These are phyloP conservation scores for Aureobasidium sp. DNA, from an alignment of 2,329 filamentous ascomycete species.

Conservation along the genomic window DNA sequence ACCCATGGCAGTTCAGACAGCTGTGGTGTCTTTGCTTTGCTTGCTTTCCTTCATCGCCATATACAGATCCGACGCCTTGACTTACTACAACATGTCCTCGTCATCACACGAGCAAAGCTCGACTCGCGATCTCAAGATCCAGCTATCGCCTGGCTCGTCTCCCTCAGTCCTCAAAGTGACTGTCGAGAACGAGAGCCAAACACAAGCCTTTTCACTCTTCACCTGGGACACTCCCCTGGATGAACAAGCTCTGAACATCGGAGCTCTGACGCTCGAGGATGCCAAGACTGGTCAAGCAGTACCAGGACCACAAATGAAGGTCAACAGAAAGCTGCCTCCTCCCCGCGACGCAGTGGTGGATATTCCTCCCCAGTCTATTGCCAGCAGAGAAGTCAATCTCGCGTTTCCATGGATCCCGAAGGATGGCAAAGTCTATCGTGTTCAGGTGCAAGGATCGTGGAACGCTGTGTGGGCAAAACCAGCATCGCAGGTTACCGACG, in stretches of 20 bases:
- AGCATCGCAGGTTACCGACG: constrained; percentile 17
- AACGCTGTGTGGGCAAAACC: constrained; percentile 30
- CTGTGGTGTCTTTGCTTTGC: not conserved
- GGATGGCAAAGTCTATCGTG: constrained; percentile 31
- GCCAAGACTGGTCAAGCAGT: constrained; percentile 25
- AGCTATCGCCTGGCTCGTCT: constrained; percentile 2
- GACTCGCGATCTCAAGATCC: constrained; percentile 2
- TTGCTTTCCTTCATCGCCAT: not conserved
- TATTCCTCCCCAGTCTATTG: constrained; percentile 29
- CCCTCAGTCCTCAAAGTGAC: constrained; percentile 28
- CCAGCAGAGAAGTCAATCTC: constrained; percentile 32
- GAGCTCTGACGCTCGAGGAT: constrained; percentile 31
- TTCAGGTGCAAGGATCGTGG: constrained; percentile 30
- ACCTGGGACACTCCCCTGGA: constrained; percentile 38
- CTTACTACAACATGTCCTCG: not conserved
- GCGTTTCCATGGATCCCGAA: constrained; percentile 33
- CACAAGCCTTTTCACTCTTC: constrained; percentile 31
- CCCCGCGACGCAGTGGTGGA: constrained; percentile 30
- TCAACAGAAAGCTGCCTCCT: constrained; percentile 34
- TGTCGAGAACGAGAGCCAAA: constrained; percentile 31
- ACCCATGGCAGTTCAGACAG: not conserved
- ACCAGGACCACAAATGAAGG: constrained; percentile 27
- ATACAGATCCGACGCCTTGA: not conserved
- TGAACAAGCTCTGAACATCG: constrained; percentile 30
- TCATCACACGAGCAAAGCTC: not conserved